Conservation (phyloP, 306 rosid genomes). For the Quercus ilex region DNA sequence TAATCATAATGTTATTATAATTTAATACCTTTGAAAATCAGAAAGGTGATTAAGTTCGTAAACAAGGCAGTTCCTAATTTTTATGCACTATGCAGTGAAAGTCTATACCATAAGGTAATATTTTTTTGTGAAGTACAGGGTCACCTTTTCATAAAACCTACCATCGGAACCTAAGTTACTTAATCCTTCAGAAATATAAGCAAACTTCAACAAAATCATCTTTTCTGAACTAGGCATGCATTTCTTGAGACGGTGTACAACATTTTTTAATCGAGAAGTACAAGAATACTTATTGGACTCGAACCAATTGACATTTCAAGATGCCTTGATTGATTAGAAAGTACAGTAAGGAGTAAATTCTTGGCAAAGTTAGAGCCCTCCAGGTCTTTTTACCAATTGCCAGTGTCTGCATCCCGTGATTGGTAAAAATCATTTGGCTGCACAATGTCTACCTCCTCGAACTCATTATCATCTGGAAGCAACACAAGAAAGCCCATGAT, state of each 20-base stretch:
- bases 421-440: conserved; percentile 67
- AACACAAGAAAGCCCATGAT: background rate
- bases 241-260: background rate
- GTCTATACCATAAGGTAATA: no score
- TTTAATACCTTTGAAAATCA: no score
- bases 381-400: conserved; percentile 49
- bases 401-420: conserved; percentile 62
- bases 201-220: background rate
- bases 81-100: no score
- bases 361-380: background rate
- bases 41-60: no score
- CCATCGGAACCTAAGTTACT: background rate
- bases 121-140: no score
- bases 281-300: background rate
- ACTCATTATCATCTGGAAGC: conserved; percentile 70
- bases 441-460: conserved; percentile 72
- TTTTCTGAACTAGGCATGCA: background rate
- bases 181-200: background rate
- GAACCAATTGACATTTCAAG: background rate
- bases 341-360: background rate
- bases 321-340: background rate
- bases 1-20: no score
- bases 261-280: background rate
- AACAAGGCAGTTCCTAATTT: no score
- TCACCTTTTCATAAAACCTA: background rate